A percentile compares a stretch with the other conserved stretches of the same genome.
Conservation (phyloP, 2,329 filamentous ascomycete genomes). For the Coniella vitis region DNA sequence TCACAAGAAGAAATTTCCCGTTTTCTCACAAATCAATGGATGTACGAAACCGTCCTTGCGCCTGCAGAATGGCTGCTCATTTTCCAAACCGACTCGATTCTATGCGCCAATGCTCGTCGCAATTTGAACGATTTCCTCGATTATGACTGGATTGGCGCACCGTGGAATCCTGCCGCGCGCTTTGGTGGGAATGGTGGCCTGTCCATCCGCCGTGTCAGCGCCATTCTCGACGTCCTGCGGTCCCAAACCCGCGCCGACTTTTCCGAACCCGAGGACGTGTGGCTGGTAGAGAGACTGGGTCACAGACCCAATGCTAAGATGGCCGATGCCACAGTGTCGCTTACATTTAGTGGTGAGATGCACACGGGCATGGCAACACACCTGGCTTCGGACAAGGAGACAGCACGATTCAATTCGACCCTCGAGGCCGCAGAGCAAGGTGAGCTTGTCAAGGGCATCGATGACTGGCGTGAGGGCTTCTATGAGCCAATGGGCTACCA, state of each 20-base stretch:
- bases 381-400: slow-evolving; percentile 13
- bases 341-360: slow-evolving; percentile 18
- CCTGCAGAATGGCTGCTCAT: slow-evolving; percentile 47
- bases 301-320: slow-evolving; percentile 42
- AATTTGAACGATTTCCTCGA: slow-evolving; percentile 47
- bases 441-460: slow-evolving; percentile 40
- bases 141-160: slow-evolving; percentile 48
- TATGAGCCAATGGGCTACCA: slow-evolving; percentile 51
- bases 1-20: slow-evolving; percentile 42
- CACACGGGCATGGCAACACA: slow-evolving; percentile 13
- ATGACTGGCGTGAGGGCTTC: slow-evolving; percentile 30
- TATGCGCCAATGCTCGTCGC: slow-evolving; percentile 46
- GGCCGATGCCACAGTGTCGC: slow-evolving; percentile 27
- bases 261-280: slow-evolving; percentile 47
- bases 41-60: slow-evolving; percentile 46
- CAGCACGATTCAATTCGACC: slow-evolving; percentile 13
- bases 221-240: slow-evolving; percentile 40
- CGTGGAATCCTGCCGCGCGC: slow-evolving; percentile 32
- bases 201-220: slow-evolving; percentile 44
- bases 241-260: slow-evolving; percentile 45
- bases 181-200: slow-evolving; percentile 49
- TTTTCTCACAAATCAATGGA: slow-evolving; percentile 42
- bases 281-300: slow-evolving; percentile 44
- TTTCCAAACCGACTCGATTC: slow-evolving; percentile 49
- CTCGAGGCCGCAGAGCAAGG: slow-evolving; percentile 19